Conservation (phyloP, 208 protist species). For the Trypanosoma platydactyli region DNA sequence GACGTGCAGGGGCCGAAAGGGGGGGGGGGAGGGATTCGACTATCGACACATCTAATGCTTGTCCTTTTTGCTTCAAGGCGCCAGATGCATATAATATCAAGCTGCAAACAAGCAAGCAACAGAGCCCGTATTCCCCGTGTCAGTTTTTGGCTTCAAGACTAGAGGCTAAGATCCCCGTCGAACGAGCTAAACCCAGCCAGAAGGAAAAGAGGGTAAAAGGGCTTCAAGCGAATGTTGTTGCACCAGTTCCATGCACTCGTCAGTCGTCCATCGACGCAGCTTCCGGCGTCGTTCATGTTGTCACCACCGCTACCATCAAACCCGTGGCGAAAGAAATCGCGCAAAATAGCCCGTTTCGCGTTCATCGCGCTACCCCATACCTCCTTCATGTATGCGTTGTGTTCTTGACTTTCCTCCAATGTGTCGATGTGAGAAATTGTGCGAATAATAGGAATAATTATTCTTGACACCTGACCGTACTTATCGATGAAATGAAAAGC, state of each 20-base stretch:
- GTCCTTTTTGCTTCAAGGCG: too few species aligned
- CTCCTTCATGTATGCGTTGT: conserved; percentile 79
- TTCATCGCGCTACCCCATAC: conserved; percentile 68
- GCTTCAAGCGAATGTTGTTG: conserved; percentile 93
- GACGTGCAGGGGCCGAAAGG: background rate
- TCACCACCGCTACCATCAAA: conserved; percentile 96
- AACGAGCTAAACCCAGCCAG: conserved; percentile 96
- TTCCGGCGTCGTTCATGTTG: conserved; percentile 97
- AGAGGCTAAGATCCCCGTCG: conserved; percentile 94
- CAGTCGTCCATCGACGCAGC: conserved; percentile 97
- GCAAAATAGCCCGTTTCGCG: conserved; percentile 86
- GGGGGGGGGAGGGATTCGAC: background rate
- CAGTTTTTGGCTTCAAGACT: conserved; percentile 7
- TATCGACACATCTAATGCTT: background rate
- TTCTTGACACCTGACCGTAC: conserved; percentile 97
- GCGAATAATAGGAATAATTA: conserved; percentile 94
- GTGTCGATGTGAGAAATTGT: conserved; percentile 83
- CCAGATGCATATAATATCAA: background rate
- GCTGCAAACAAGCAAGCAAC: too few species aligned
- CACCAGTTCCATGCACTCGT: conserved; percentile 98
- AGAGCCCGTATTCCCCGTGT: too few species aligned
- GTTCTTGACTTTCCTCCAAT: conserved; percentile 42
- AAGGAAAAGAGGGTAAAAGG: conserved; percentile 95
- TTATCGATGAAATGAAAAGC: conserved; percentile 98
- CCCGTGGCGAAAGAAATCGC: conserved; percentile 96